Conservation (phyloP, 2,329 filamentous ascomycete species). For the Colletotrichum coccodes region DNA sequence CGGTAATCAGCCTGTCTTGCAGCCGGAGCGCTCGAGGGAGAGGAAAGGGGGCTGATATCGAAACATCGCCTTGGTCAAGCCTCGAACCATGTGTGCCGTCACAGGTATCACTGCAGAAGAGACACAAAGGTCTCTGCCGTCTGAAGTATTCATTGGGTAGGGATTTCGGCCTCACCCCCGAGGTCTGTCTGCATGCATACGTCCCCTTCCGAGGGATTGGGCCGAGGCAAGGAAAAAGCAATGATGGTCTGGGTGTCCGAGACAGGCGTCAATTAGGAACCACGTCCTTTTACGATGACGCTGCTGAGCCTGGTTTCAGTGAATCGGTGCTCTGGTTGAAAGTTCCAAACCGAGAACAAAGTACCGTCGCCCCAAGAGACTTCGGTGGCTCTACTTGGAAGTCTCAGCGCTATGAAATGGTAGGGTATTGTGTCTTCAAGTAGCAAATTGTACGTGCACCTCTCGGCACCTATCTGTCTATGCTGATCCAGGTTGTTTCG, state of each 20-base stretch:
- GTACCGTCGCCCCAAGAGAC: neutral
- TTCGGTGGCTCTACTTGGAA: neutral
- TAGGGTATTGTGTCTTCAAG: neutral
- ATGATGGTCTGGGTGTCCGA: neutral
- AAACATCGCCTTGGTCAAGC: neutral
- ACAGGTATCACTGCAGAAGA: neutral
- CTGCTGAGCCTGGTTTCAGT: neutral
- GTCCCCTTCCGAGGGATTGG: neutral
- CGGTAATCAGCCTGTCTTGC: neutral
- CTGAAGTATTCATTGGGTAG: neutral
- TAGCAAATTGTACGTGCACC: neutral
- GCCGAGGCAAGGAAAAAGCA: neutral
- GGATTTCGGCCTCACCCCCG: neutral
- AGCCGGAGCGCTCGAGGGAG: neutral
- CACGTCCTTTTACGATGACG: neutral
- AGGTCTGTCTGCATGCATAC: neutral
- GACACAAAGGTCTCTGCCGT: neutral
- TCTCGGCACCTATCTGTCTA: neutral
- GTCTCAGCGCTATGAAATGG: neutral
- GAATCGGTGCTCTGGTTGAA: neutral
- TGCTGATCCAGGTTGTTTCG: neutral
- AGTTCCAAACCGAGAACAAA: too few species aligned
- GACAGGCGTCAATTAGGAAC: neutral
- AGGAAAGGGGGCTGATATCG: neutral
- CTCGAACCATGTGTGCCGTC: neutral